Evolutionary conservation across 352 stramenopile species (phyloP).

Genomic region (Globisporangium acanthophoron): DNA sequence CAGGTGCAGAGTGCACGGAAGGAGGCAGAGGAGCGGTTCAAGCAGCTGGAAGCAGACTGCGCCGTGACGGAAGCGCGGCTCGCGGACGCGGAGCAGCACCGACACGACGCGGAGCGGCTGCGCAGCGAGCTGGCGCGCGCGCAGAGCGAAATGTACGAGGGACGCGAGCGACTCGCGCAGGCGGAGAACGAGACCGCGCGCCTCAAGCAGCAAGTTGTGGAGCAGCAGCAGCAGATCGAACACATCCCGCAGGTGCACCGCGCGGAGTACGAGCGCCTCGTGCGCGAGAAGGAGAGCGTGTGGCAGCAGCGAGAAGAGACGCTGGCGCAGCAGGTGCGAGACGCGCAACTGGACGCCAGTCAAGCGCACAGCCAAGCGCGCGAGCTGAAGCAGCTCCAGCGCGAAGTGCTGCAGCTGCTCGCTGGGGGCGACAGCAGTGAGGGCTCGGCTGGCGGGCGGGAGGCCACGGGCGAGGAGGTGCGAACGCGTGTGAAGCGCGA

Average conservation of each 20-base stretch:
- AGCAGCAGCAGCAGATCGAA: slow-evolving; percentile 16
- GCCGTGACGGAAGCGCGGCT: slow-evolving; percentile 44
- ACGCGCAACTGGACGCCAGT: slow-evolving; percentile 16
- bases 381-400: slow-evolving; percentile 23
- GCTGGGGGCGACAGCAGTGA: slow-evolving; percentile 3
- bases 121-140: slow-evolving; percentile 38
- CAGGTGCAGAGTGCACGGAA: slow-evolving; percentile 16
- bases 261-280: slow-evolving; percentile 16
- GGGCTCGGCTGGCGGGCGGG: background rate
- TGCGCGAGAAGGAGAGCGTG: slow-evolving; percentile 20
- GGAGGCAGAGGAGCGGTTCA: slow-evolving; percentile 25
- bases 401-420: slow-evolving; percentile 34
- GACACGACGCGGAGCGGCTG: slow-evolving; percentile 27
- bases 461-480: slow-evolving; percentile 16
- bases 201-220: slow-evolving; percentile 14
- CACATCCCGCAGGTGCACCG: slow-evolving; percentile 16
- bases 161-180: slow-evolving; percentile 24
- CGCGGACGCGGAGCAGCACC: slow-evolving; percentile 28
- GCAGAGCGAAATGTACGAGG: slow-evolving; percentile 22
- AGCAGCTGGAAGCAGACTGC: slow-evolving; percentile 62
- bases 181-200: slow-evolving; percentile 16
- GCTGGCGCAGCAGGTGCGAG: slow-evolving; percentile 20
- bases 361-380: slow-evolving; percentile 13
- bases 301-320: slow-evolving; percentile 26
- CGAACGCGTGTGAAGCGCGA: slow-evolving; percentile 31